Base-by-base conservation (phyloP, 164 flowering plant genomes). In the Magnolia changhungtana region DNA sequence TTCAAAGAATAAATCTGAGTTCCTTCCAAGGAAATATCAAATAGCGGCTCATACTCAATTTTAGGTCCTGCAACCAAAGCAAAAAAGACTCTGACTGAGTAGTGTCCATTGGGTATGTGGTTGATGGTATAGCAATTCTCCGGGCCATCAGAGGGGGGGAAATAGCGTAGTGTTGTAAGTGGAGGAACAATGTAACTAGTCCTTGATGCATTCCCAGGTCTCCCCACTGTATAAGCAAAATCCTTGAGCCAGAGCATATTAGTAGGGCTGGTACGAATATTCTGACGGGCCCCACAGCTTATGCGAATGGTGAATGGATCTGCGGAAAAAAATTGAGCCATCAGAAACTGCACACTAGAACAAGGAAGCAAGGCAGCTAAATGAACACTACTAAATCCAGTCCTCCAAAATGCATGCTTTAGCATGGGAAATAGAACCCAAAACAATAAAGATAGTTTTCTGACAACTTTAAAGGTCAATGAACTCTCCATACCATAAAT, bases 11-110 rank as follows among this genome's bases (percentile, higher is more conserved):
- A 82, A 49, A 93, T 75, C 71, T 83, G 88, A 27, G 98, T 96
- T 75, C 99, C 99, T 82, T 96, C 88, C 27, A 94, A 74, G 20
- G 99, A 96, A 74, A 96, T 77, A 75, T 96, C 99, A 79, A 96
- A 96, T 13, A 94, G 77, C n/a, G 99, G 97, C 67, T 92, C 99
- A 77, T 68, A 83, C 72, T 89, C 88, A 76, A 86, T 81, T 73
- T 77, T 84, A 31, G 89, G 83, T 27, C 84, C 88, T 8, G 50
- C 23, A 63, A 90, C 84, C 76, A 92, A 72, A 31, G 93, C 98
- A 82, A 91, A 31, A 83, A 90, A 96, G 71, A 92, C 80, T 78
- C 99, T 88, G 45, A 94, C 90, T 2, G 82, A 76, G 73, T 94
- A 91, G 72, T 89, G 98, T 14, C 98, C 97, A 58, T 77, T 85